Conservation (phyloP, 345 rosid genomes). For the Eucalyptus sp. region DNA sequence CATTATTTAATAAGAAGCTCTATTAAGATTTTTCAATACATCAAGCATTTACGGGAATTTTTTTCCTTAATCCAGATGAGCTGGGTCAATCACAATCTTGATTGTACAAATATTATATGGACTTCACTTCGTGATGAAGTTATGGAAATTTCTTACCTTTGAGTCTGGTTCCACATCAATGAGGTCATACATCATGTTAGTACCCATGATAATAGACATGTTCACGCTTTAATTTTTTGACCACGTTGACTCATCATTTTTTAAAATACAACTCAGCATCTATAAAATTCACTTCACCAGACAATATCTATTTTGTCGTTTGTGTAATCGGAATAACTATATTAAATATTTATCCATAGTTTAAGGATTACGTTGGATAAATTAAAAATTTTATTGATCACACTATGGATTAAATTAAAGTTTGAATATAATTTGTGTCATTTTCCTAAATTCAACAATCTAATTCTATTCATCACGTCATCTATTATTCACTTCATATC, state of each 20-base stretch:
- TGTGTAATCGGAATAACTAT: fast-evolving
- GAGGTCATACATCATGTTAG: background rate
- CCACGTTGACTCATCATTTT: background rate
- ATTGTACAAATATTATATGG: background rate
- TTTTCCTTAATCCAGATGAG: background rate
- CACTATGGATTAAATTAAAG: too few relatives aligned
- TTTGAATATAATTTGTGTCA: fast-evolving
- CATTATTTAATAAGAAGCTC: background rate
- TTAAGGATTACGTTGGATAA: too few relatives aligned
- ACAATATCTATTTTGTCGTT: too few relatives aligned
- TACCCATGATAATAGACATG: background rate
- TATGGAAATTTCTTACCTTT: background rate
- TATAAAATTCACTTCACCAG: background rate
- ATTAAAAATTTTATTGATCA: too few relatives aligned
- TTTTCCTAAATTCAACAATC: too few relatives aligned
- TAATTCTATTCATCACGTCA: background rate
- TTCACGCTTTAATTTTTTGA: fast-evolving
- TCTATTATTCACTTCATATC: background rate
- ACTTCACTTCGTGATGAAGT: background rate
- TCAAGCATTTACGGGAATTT: background rate
- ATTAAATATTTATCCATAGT: fast-evolving
- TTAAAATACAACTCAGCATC: too few relatives aligned
- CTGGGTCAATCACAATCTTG: background rate
- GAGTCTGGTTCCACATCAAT: background rate
- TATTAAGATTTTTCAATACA: background rate